These are phyloP conservation scores for Fabrea salina DNA, from an alignment of 169 alveolate species.

Conservation along the genomic window DNA sequence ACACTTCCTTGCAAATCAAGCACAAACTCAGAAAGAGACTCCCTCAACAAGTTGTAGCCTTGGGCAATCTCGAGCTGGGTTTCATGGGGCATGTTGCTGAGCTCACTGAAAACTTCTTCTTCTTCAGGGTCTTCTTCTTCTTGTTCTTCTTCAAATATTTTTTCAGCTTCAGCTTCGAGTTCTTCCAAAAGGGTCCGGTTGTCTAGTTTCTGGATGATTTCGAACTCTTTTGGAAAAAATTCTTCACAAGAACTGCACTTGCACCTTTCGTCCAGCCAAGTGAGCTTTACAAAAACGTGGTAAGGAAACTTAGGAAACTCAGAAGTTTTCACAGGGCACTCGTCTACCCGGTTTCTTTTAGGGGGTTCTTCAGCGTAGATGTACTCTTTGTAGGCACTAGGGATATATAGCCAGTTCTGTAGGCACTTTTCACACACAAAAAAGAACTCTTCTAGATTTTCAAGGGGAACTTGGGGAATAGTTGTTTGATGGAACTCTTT, in stretches of 20 bases:
- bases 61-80: not conserved
- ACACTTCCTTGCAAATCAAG: not conserved
- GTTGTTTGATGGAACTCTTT: not conserved
- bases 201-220: not conserved
- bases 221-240: not conserved
- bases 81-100: not conserved
- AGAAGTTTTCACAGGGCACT: not conserved
- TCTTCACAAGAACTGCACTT: not conserved
- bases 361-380: not conserved
- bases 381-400: not conserved
- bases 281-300: not conserved
- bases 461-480: not conserved
- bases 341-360: not conserved
- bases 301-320: not conserved
- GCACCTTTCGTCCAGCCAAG: not conserved
- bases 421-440: not conserved
- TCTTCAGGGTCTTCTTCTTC: not conserved
- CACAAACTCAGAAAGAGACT: not conserved
- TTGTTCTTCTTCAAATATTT: not conserved
- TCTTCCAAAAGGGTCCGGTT: not conserved
- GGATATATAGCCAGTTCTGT: not conserved
- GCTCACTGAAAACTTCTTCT: not conserved
- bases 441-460: not conserved
- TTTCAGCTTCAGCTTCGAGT: not conserved
- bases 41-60: not conserved